Conservation (phyloP, 306 rosid genomes). For the Arachis stenosperma region DNA sequence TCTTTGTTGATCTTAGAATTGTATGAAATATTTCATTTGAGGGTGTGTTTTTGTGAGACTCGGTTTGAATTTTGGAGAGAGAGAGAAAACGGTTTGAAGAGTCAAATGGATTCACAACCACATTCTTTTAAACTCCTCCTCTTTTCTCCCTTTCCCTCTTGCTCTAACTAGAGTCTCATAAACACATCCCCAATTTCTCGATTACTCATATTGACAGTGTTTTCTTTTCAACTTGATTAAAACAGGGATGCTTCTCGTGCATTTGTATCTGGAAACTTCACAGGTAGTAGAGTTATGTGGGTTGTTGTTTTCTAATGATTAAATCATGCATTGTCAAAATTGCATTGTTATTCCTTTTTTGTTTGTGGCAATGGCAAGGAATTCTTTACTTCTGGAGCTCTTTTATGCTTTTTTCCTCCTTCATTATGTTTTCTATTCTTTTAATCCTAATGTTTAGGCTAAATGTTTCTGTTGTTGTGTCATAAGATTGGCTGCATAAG, state of each 20-base stretch:
- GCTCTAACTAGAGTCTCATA: no score
- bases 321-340: slow-evolving; percentile 14
- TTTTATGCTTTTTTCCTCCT: background rate
- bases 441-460: background rate
- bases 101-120: no score
- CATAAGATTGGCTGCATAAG: background rate
- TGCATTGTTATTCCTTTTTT: background rate
- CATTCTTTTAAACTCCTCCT: no score
- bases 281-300: slow-evolving; percentile 59
- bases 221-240: background rate
- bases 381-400: background rate
- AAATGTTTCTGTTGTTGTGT: background rate
- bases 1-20: slow-evolving; percentile 12
- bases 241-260: slow-evolving; percentile 96
- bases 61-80: no score
- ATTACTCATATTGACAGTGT: slow-evolving; percentile 21
- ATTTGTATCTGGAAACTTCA: slow-evolving; percentile 97
- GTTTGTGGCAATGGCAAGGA: slow-evolving; percentile 1
- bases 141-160: no score
- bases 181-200: background rate
- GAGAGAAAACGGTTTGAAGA: no score
- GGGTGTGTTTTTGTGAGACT: no score
- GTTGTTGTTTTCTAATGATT: slow-evolving; percentile 12
- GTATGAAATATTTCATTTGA: slow-evolving; percentile 24
- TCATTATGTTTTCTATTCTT: slow-evolving; percentile 1